phyloP scores from a whole-genome alignment of 2,329 filamentous ascomycete species.

The Domatiomyces globalis region DNA sequence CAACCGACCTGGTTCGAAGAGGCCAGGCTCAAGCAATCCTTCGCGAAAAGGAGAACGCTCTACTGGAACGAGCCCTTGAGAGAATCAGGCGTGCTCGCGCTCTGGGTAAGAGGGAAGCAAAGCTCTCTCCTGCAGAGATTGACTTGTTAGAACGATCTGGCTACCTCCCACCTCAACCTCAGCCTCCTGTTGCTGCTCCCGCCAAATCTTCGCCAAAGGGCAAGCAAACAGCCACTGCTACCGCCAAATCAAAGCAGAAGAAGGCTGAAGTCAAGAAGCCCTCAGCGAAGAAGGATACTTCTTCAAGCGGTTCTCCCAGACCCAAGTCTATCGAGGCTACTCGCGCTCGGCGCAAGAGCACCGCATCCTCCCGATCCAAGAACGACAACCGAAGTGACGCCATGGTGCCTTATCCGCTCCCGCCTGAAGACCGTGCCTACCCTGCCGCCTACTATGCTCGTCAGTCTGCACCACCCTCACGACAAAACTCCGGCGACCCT shows the following conservation, averaged over 20 bases:
- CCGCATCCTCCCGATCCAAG: constrained; percentile 7
- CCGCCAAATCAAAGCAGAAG: constrained; percentile 10
- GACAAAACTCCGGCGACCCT: constrained; percentile 31
- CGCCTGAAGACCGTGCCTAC: constrained; percentile 28
- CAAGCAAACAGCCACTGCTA: constrained; percentile 16
- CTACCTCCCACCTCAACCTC: constrained; percentile 45
- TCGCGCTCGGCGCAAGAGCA: constrained; percentile 11
- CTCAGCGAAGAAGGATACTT: constrained; percentile 7
- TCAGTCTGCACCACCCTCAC: constrained; percentile 21
- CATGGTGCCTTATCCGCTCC: constrained; percentile 6
- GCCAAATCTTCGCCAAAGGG: constrained; percentile 18
- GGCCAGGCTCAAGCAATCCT: constrained; percentile 40
- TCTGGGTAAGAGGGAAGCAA: constrained; percentile 64
- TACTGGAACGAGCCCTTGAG: constrained; percentile 64
- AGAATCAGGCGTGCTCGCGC: constrained; percentile 66
- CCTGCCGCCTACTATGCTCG: constrained; percentile 31
- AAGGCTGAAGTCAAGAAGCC: constrained; percentile 17
- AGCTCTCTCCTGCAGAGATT: constrained; percentile 64
- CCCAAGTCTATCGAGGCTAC: constrained; percentile 7
- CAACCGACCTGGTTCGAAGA: constrained; percentile 34
- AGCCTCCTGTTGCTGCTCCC: constrained; percentile 14
- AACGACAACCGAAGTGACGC: constrained; percentile 12
- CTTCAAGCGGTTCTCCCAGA: constrained; percentile 13
- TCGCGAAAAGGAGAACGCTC: constrained; percentile 54
- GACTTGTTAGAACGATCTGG: constrained; percentile 56